A percentile compares a stretch with the other conserved stretches of the same genome.
Evolutionary conservation across 164 flowering plant genomes (phyloP).

Genomic region (Buxus sempervirens): DNA sequence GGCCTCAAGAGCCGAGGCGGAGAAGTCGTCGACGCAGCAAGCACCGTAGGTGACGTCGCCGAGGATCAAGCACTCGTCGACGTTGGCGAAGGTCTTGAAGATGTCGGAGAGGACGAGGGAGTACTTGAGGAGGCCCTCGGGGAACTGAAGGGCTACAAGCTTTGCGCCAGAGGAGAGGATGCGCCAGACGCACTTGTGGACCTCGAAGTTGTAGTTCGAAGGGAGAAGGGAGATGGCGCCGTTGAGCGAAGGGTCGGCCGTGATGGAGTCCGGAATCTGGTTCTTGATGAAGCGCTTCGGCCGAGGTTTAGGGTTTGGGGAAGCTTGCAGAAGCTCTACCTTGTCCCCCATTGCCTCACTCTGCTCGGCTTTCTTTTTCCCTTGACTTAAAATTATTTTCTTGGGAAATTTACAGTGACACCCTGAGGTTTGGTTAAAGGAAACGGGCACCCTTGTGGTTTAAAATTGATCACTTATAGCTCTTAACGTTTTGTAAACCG

Average conservation of each 20-base stretch:
- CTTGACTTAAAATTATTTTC: too few relatives aligned
- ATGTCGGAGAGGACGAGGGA: conserved; percentile 80
- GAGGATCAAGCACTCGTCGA: conserved; percentile 66
- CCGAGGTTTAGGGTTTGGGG: conserved; percentile 22
- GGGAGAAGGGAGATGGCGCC: conserved; percentile 81
- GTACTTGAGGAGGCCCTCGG: conserved; percentile 96
- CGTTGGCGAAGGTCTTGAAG: conserved; percentile 58
- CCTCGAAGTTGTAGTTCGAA: conserved; percentile 84
- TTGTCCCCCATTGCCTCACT: conserved; percentile 5
- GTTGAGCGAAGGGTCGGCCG: conserved; percentile 60
- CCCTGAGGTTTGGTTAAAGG: too few relatives aligned
- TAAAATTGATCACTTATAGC: too few relatives aligned
- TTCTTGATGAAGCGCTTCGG: conserved; percentile 81
- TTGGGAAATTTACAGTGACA: too few relatives aligned
- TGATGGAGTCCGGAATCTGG: conserved; percentile 80
- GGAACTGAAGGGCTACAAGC: conserved; percentile 91
- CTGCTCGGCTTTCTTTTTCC: too few relatives aligned
- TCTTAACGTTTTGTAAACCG: too few relatives aligned
- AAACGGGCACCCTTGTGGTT: too few relatives aligned
- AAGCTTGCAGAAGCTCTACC: conserved; percentile 7
- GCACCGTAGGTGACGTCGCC: conserved; percentile 99
- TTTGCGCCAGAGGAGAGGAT: conserved; percentile 47
- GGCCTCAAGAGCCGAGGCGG: conserved; percentile 73
- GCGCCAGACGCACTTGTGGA: conserved; percentile 91
- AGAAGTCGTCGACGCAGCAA: conserved; percentile 88